Base-by-base conservation (phyloP, 352 stramenopile genomes). In the Pythium phragmiticola region DNA sequence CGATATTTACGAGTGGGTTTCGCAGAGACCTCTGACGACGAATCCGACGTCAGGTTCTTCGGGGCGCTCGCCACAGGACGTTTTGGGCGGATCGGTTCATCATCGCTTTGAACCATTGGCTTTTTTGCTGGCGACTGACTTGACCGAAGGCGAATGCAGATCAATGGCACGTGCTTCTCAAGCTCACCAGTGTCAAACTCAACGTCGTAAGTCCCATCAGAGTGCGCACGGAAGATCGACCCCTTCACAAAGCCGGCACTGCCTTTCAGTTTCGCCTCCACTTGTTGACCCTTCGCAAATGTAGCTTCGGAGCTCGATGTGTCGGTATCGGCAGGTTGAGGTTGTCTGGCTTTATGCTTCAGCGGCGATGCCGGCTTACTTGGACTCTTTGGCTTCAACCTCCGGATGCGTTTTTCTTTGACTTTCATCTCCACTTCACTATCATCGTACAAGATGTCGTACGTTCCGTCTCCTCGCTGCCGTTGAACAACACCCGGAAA, bases 361-460 rank as follows among this genome's bases (percentile, higher is more conserved):
- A 43, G 48, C 7, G 50, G 60, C 23, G 51, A 61, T 19, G 62
- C 4, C 30, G 57, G 39, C 46, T 77, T 82, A 39, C 54, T 66
- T 17, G 68, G 69, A 23, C 73, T 78, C 36, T 82, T 85, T 7
- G 34, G 8, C 28, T 75, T 73, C 43, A 65, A 30, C 14, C 65
- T 66, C n/a, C 72, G 72, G n/a, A 92, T 80, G 7, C 76, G 72
- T 45, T 82, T 82, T 4, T 57, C 62, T 4, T 57, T 66, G 54
- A 93, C 76, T 39, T 72, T 75, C 43, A 74, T 46, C 60, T 94
- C 83, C 41, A 88, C 69, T 47, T 92, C 82, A 14, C 74, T 80
- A 52, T 88, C 73, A 48, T 87, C 79, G 63, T 89, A 88, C 57
- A 87, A 70, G 43, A 90, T 77, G 48, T 90, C 82, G 46, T 90